These are phyloP conservation scores for Tylopilus vinaceipallidus DNA, from an alignment of 768 basidiomycete species.

Conservation along the genomic window DNA sequence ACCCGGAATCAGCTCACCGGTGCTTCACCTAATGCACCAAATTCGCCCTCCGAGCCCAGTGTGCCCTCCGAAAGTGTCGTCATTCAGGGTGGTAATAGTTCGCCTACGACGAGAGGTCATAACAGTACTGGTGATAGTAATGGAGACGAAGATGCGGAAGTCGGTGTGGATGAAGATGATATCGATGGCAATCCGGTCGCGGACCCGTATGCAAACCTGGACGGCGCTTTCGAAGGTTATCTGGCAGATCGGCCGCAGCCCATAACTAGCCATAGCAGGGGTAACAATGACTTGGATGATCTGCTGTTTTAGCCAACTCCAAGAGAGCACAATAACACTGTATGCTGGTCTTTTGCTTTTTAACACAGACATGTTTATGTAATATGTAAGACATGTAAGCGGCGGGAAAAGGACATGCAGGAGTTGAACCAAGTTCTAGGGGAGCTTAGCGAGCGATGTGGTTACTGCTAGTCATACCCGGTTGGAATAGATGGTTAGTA, in stretches of 20 bases:
- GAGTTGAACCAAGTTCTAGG: neutral
- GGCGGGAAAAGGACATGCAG: neutral
- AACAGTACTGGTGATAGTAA: constrained; percentile 12
- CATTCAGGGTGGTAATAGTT: constrained; percentile 20
- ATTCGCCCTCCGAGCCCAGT: constrained; percentile 35
- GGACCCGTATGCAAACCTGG: constrained; percentile 86
- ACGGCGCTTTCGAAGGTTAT: constrained; percentile 72
- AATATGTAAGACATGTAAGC: constrained; percentile 9
- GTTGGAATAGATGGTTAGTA: neutral
- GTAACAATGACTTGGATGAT: constrained; percentile 59
- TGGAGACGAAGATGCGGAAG: constrained; percentile 24
- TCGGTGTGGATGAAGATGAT: constrained; percentile 34
- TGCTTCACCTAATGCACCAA: constrained; percentile 22
- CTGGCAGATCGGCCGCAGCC: constrained; percentile 71
- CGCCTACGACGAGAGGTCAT: neutral
- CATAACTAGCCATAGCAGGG: constrained; percentile 41
- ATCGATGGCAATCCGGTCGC: constrained; percentile 28
- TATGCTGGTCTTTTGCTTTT: constrained; percentile 7
- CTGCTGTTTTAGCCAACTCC: constrained; percentile 51
- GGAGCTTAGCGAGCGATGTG: neutral
- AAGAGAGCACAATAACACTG: no score
- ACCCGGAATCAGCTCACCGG: constrained; percentile 28
- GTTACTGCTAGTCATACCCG: neutral
- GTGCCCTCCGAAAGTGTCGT: constrained; percentile 24
- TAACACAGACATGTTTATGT: no score